Percentiles rank a stretch among this genome's conserved stretches.
These are phyloP conservation scores for Thraustotheca clavata DNA, from an alignment of 352 stramenopile genomes.

Conservation along the genomic window DNA sequence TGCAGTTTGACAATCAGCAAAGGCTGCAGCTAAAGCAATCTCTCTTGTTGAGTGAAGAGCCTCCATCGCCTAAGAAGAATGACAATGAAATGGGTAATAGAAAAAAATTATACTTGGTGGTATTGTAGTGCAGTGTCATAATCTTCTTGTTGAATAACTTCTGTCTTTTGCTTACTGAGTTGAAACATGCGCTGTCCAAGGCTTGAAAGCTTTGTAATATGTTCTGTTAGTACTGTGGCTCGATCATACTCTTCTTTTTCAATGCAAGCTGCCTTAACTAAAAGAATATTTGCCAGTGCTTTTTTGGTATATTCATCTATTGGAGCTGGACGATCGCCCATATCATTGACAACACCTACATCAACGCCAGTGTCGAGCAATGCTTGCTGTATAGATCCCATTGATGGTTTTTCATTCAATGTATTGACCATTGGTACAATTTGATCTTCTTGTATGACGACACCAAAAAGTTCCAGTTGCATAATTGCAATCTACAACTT, in stretches of 20 bases:
- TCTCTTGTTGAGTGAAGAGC: slow-evolving; percentile 1
- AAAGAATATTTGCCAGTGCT: neutral
- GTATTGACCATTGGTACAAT: neutral
- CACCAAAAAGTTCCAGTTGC: slow-evolving; percentile 7
- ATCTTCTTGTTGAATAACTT: slow-evolving; percentile 4
- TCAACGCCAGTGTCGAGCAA: slow-evolving; percentile 13
- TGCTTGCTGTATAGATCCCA: slow-evolving; percentile 3
- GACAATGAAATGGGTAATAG: neutral
- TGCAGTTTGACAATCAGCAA: slow-evolving; percentile 3
- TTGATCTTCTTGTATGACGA: no score
- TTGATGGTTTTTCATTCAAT: neutral
- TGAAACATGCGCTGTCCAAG: slow-evolving; percentile 3
- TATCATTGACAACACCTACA: neutral
- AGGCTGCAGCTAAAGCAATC: neutral
- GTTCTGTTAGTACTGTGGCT: neutral
- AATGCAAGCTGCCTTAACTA: slow-evolving; percentile 9
- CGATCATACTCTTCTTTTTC: neutral
- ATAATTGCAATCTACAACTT: slow-evolving; percentile 12
- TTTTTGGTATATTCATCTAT: slow-evolving; percentile 18
- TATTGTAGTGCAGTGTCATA: slow-evolving; percentile 3
- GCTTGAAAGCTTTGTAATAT: neutral
- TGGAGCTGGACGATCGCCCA: neutral
- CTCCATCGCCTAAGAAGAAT: neutral
- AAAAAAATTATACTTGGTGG: neutral
- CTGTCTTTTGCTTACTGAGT: neutral